Conservation (phyloP, 768 basidiomycete genomes). For the Saitozyma podzolica region DNA sequence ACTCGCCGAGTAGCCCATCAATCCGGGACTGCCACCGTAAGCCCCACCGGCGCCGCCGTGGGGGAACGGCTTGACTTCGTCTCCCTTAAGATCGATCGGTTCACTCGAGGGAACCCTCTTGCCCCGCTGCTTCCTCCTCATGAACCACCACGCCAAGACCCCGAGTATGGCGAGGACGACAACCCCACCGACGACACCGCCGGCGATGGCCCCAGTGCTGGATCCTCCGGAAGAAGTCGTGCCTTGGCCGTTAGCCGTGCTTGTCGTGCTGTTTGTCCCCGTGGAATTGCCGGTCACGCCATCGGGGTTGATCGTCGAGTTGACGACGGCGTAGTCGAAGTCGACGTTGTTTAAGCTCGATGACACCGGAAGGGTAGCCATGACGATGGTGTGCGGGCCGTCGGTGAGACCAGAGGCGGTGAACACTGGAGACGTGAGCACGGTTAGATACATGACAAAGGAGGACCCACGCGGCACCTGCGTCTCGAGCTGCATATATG, state of each 20-base stretch:
- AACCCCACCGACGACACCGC: conserved; percentile 39
- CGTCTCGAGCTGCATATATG: conserved; percentile 6
- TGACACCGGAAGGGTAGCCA: conserved; percentile 11
- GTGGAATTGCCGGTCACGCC: not conserved
- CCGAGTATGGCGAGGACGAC: conserved; percentile 37
- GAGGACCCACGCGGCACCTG: conserved; percentile 11
- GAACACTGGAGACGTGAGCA: conserved; percentile 15
- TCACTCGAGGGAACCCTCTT: not conserved
- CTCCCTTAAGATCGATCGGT: conserved; percentile 17
- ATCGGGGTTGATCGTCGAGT: conserved; percentile 20
- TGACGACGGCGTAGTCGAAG: conserved; percentile 32
- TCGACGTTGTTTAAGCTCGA: conserved; percentile 10
- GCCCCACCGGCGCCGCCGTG: not conserved
- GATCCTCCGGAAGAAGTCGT: not conserved
- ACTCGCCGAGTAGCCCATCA: not conserved
- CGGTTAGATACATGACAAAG: not conserved
- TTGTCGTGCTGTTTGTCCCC: not conserved
- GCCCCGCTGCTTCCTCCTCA: conserved; percentile 10
- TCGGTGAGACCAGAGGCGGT: conserved; percentile 18
- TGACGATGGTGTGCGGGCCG: conserved; percentile 18
- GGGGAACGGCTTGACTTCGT: conserved; percentile 20
- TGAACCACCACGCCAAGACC: conserved; percentile 22
- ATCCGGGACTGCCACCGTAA: not conserved
- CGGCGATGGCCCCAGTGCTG: conserved; percentile 35
- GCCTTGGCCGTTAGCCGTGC: not conserved